Evolutionary conservation across 441 rosid species (phyloP).

Genomic region (Isatis lusitanica): DNA sequence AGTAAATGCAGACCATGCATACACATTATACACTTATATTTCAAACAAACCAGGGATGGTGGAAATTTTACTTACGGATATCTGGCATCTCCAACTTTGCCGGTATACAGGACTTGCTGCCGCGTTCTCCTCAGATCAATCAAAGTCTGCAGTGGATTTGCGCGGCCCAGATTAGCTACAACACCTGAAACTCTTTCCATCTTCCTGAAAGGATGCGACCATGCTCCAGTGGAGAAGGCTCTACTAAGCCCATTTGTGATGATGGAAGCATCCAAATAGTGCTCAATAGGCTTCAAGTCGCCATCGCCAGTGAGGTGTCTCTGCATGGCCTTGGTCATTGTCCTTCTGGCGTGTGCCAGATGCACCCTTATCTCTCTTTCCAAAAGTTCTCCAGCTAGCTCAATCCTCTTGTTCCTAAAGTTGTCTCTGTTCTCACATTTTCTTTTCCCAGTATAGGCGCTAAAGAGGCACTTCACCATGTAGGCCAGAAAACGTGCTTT

Average conservation of each 20-base stretch:
- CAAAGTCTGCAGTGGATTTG: slow-evolving; percentile 85
- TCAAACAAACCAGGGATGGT: neutral
- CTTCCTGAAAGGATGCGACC: slow-evolving; percentile 84
- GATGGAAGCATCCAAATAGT: slow-evolving; percentile 87
- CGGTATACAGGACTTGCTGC: slow-evolving; percentile 79
- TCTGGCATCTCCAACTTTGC: slow-evolving; percentile 97
- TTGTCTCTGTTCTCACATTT: slow-evolving; percentile 83
- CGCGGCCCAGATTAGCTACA: slow-evolving; percentile 79
- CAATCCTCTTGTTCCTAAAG: slow-evolving; percentile 88
- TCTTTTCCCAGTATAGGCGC: slow-evolving; percentile 65
- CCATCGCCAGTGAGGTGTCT: slow-evolving; percentile 75
- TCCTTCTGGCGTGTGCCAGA: slow-evolving; percentile 66
- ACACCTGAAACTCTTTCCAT: slow-evolving; percentile 92
- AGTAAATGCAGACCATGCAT: slow-evolving; percentile 11
- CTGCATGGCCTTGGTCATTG: slow-evolving; percentile 75
- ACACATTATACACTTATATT: neutral
- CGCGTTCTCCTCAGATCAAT: slow-evolving; percentile 84
- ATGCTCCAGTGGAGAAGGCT: slow-evolving; percentile 97
- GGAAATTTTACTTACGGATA: slow-evolving; percentile 71
- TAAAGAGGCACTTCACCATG: slow-evolving; percentile 82
- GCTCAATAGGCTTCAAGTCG: slow-evolving; percentile 59
- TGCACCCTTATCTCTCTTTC: slow-evolving; percentile 87
- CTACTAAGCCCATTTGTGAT: slow-evolving; percentile 83
- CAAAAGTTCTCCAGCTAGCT: slow-evolving; percentile 82
- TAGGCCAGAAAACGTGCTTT: slow-evolving; percentile 89